Percentiles rank a stretch among this genome's conserved stretches.
phyloP scores from a whole-genome alignment of 192 early-diverging fungal genomes.

The Linnemannia schmuckeri region DNA sequence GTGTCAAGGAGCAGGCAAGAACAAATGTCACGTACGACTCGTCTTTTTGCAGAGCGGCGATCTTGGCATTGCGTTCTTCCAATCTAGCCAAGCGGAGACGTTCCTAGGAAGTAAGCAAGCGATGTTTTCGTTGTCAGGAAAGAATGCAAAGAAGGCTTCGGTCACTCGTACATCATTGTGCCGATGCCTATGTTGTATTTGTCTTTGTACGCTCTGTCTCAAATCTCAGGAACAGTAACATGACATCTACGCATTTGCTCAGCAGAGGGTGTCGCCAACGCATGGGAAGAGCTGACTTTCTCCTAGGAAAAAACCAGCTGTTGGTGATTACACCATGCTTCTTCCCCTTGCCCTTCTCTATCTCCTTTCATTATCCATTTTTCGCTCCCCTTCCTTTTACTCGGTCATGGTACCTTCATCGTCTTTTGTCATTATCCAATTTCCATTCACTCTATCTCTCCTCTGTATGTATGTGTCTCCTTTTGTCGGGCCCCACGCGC shows the following conservation, averaged over 20 bases:
- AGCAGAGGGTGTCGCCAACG: not conserved
- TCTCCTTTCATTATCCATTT: not conserved
- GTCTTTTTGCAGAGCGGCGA: constrained; percentile 51
- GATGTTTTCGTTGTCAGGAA: not conserved
- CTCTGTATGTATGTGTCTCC: not conserved
- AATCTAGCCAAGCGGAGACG: constrained; percentile 41
- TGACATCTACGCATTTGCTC: not conserved
- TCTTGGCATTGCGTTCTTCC: constrained; percentile 47
- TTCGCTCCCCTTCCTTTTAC: not conserved
- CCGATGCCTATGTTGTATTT: not conserved
- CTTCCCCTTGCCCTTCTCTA: too few relatives aligned
- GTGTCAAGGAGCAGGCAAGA: not conserved
- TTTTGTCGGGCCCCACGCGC: not conserved
- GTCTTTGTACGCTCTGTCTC: not conserved
- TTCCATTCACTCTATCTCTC: not conserved
- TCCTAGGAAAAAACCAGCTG: not conserved
- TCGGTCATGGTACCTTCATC: not conserved
- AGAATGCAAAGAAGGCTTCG: not conserved
- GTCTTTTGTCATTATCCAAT: not conserved
- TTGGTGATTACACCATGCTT: too few relatives aligned
- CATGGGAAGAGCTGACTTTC: not conserved
- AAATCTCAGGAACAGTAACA: not conserved
- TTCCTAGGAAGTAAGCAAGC: constrained; percentile 17
- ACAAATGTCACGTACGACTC: constrained; percentile 17
- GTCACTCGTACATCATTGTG: not conserved